Percentiles rank a stretch among this genome's conserved stretches.
phyloP scores from a whole-genome alignment of 1,284 basidiomycete species.

The Porodaedalea pini region DNA sequence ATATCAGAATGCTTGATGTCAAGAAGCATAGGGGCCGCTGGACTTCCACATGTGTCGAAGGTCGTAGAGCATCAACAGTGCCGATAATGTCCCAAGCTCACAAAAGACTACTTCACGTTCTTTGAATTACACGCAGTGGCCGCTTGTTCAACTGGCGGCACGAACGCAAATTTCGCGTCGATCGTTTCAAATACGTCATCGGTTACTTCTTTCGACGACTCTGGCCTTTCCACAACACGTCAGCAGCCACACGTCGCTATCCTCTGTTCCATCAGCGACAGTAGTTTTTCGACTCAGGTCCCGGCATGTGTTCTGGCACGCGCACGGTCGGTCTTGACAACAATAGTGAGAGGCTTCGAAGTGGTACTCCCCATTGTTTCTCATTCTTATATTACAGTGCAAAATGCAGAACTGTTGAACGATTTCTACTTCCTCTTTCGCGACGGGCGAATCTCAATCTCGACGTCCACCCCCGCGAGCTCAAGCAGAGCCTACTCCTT shows the following conservation, averaged over 20 bases:
- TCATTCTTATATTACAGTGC: slow-evolving; percentile 36
- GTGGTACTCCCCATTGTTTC: slow-evolving; percentile 30
- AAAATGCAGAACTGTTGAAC: slow-evolving; percentile 52
- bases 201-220: slow-evolving; percentile 23
- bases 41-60: too few species aligned
- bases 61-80: too few species aligned
- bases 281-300: slow-evolving; percentile 59
- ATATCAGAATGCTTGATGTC: too few species aligned
- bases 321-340: slow-evolving; percentile 64
- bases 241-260: slow-evolving; percentile 51
- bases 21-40: too few species aligned
- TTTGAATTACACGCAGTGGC: too few species aligned
- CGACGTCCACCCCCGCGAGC: slow-evolving; percentile 20
- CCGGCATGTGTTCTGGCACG: slow-evolving; percentile 40
- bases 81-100: too few species aligned
- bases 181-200: neutral
- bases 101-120: too few species aligned
- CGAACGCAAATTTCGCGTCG: too few species aligned
- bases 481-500: slow-evolving; percentile 14
- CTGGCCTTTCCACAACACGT: slow-evolving; percentile 47
- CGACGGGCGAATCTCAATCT: slow-evolving; percentile 4
- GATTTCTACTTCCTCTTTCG: slow-evolving; percentile 34
- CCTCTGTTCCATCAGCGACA: slow-evolving; percentile 37
- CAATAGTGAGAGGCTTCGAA: slow-evolving; percentile 48
- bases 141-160: too few species aligned